Conservation (phyloP, 805 yeast genomes). For the Spathaspora girioi region DNA sequence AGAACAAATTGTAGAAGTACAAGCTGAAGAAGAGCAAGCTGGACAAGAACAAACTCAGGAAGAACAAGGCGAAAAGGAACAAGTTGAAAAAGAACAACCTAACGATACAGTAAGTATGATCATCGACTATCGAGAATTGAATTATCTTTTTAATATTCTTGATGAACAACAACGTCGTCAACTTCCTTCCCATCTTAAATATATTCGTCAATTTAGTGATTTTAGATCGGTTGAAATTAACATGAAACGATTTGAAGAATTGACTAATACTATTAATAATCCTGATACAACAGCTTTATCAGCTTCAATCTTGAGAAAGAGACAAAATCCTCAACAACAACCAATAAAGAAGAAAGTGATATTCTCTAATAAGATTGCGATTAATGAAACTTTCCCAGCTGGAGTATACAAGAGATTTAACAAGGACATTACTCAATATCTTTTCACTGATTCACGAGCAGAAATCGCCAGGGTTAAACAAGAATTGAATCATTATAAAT, state of each 20-base stretch:
- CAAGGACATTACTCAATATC: constrained; percentile 47
- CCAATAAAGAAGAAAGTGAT: constrained; percentile 32
- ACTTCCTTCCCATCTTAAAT: constrained; percentile 31
- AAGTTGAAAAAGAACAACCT: background rate
- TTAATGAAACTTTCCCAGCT: constrained; percentile 53
- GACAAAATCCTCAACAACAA: background rate
- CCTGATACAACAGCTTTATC: background rate
- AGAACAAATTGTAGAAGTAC: background rate
- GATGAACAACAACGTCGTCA: constrained; percentile 19
- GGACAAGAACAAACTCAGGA: background rate
- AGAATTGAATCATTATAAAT: constrained; percentile 64
- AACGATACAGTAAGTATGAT: constrained; percentile 8
- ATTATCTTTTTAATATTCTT: constrained; percentile 19
- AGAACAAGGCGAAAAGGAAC: background rate
- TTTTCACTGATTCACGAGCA: constrained; percentile 43
- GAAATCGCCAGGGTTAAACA: constrained; percentile 54
- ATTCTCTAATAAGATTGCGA: constrained; percentile 45
- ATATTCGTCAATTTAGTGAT: constrained; percentile 35
- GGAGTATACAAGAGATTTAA: constrained; percentile 52
- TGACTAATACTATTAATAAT: constrained; percentile 2
- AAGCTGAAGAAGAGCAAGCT: background rate
- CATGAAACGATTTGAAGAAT: constrained; percentile 28
- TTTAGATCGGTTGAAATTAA: constrained; percentile 25
- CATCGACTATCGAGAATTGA: constrained; percentile 24
- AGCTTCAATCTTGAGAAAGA: background rate